Evolutionary conservation across 306 rosid genomes (phyloP), one percentile per base, ranked within the genome.

Genomic region (Acacia confusa): DNA sequence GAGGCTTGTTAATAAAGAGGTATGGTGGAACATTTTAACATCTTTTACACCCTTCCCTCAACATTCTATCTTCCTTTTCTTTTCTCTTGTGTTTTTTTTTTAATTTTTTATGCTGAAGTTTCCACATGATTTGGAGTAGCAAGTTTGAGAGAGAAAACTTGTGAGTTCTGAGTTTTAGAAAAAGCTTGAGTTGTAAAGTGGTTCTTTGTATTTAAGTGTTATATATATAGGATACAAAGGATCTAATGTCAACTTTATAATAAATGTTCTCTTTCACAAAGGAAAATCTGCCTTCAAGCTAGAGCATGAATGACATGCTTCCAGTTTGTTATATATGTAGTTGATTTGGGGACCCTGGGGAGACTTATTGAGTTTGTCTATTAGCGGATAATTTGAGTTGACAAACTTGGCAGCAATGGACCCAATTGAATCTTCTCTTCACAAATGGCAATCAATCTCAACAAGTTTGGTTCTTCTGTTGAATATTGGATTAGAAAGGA

Each of bases 1-100:
- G 72, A 81, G 92, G 57, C 98, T 95, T 75, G 98, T 95, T 67
- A 91, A 92, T 68, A 93, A 95, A 82, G 99, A 95, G 99, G 99
- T 95, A 87, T 77, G 74, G 76, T 79, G 71, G 47, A 66, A 72
- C 71, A 32, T 73, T 78, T 76, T 63, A 69, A 15, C 19, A 60
- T 63, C 70, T 52, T 86, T 69, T n/a, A 16, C 43, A 48, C 70
- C 47, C 64, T 79, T 28, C 72, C 34, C 81, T 72, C 34, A 38
- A 34, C 6, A 22, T 32, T 17, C 25, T 71, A 7, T 52, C 25
- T 25, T 64, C 20, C 11, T 48, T 48, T 48, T 48, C 55, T 48
- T 48, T 12, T 45, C 17, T 45, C 14, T 13, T 13, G 13, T 45
- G 13, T 13, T 14, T 45, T 45, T 45, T 44, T n/a, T n/a, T n/a